Evolutionary conservation across 768 basidiomycete species (phyloP), one percentile per base, ranked within the genome.

Genomic region (Lyophyllum shimeji): DNA sequence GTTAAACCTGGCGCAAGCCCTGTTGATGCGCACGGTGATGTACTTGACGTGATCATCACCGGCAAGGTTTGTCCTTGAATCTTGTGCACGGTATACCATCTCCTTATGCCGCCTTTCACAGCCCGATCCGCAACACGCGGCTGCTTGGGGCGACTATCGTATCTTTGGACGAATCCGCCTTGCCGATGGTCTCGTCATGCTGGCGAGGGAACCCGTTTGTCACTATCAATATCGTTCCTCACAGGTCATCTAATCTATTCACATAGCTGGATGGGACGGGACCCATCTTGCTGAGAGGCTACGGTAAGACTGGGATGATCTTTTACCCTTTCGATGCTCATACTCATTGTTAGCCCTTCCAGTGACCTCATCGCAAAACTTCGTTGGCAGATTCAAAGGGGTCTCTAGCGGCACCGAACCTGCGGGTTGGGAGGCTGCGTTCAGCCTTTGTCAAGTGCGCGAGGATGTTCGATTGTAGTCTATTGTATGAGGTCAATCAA

Each of bases 161-260:
- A 72, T 87, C 48, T 66, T 81, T 40, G 87, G 87, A 34, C 80
- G 85, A 27, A 71, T 88, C 13, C 73, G 87, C 27, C 68, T 81
- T 7, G 72, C 73, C 37, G 87, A 89, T 67, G 87, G 87, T 13
- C 70, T 87, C 37, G 70, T 86, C 25, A 76, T 80, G 3, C 67
- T 88, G 31, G 59, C 76, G 24, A 77, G 81, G 52, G 75, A 81
- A 70, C 78, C 84, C 52, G 82, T 82, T 53, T 55, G 80, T 69
- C 25, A 40, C 17, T 27, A 17, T 50, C 23, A 34, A 43, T 9
- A 17, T 11, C 34, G 27, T 18, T 23, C 31, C 49, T 34, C 7
- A 9, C 37, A 12, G 34, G 48, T 39, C 11, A 27, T 25, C 20
- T 51, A 15, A 57, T 18, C 1, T 29, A 21, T 44, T 47, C 50